Conservation (phyloP, 139 green algal species). For the Coccomyxa sp. region DNA sequence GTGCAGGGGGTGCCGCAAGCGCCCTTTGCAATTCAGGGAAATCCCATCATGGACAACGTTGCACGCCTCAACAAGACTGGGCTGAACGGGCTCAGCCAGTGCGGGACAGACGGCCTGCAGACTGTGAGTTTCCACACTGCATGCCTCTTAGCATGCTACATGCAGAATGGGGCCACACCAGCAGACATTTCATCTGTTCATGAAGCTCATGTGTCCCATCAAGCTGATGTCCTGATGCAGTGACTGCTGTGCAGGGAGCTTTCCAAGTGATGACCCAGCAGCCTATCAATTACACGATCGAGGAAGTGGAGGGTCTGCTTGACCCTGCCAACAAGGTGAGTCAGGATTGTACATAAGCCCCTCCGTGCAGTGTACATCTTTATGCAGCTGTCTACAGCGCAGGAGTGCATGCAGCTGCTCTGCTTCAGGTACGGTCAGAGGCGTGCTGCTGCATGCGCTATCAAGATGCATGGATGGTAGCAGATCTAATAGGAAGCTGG, state of each 20-base stretch:
- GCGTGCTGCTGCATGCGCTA: not conserved
- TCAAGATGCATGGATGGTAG: too few species aligned
- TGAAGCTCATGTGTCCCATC: too few species aligned
- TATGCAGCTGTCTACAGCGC: too few species aligned
- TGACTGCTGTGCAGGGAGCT: not conserved
- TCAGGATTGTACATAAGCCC: not conserved
- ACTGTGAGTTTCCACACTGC: too few species aligned
- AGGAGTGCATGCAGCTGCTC: too few species aligned
- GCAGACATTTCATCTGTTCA: too few species aligned
- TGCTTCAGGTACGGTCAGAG: not conserved
- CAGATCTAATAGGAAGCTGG: too few species aligned
- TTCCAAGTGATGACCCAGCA: constrained; percentile 32
- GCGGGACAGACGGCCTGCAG: constrained; percentile 10
- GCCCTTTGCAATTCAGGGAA: not conserved
- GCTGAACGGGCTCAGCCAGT: constrained; percentile 27
- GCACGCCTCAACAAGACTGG: constrained; percentile 18
- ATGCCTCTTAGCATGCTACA: too few species aligned
- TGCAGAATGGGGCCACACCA: too few species aligned
- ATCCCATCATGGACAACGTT: not conserved
- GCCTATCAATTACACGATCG: constrained; percentile 34
- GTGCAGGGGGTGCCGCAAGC: not conserved
- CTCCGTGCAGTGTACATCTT: too few species aligned
- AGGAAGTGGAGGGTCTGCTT: constrained; percentile 28
- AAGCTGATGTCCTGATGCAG: too few species aligned
- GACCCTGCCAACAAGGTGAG: constrained; percentile 34